These are phyloP conservation scores for Eucalyptus tenuipes DNA, from an alignment of 345 rosid genomes.

Conservation along the genomic window DNA sequence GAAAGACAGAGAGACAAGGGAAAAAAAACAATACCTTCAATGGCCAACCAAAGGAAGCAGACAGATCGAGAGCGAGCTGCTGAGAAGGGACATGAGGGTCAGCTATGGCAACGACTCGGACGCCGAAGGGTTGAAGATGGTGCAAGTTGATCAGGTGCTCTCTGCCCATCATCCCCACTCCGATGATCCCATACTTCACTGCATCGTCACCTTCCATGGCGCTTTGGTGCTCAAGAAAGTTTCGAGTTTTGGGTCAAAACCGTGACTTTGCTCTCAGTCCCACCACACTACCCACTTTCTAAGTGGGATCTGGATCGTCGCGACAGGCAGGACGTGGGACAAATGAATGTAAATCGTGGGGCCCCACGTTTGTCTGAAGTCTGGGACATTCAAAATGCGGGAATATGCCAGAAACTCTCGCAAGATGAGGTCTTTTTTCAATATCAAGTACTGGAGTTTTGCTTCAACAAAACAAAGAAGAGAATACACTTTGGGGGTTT, in stretches of 20 bases:
- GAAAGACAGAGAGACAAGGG: background rate
- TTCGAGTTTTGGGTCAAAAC: background rate
- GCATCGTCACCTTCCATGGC: background rate
- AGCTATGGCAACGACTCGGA: constrained; percentile 55
- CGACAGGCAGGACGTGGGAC: background rate
- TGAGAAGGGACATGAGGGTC: constrained; percentile 84
- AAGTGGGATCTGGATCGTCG: background rate
- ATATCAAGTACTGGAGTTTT: background rate
- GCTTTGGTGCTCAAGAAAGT: background rate
- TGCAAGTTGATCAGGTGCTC: constrained; percentile 82
- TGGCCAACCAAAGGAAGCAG: constrained; percentile 53
- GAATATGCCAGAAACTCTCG: background rate
- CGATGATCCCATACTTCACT: constrained; percentile 68
- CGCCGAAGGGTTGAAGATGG: constrained; percentile 63
- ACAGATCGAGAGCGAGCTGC: constrained; percentile 38
- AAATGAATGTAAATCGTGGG: background rate
- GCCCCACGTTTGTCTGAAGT: background rate
- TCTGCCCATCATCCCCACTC: constrained; percentile 98
- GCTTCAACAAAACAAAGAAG: background rate
- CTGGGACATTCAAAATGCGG: background rate
- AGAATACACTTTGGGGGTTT: no score
- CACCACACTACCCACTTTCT: background rate
- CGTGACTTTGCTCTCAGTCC: background rate
- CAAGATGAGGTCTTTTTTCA: background rate
- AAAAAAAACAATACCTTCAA: constrained; percentile 26